These are phyloP conservation scores for Metarhizium humberi DNA, from an alignment of 2,329 filamentous ascomycete genomes.

Conservation along the genomic window DNA sequence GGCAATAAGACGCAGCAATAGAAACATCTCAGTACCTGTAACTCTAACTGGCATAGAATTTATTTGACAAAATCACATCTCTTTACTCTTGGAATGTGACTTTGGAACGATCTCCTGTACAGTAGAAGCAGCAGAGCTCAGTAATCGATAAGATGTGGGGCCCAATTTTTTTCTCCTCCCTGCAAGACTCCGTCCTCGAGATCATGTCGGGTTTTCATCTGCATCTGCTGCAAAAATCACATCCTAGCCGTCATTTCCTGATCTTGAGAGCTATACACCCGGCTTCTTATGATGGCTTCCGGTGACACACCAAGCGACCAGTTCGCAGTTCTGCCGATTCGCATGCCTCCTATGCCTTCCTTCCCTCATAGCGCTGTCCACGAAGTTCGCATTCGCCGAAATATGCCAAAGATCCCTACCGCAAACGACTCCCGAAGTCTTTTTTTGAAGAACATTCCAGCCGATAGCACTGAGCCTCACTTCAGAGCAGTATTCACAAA, in stretches of 20 bases:
- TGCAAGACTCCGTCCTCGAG: neutral
- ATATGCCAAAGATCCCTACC: slow-evolving; percentile 70
- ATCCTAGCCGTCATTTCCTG: neutral
- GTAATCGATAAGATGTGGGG: slow-evolving; percentile 4
- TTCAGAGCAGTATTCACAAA: slow-evolving; percentile 66
- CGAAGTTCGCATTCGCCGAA: slow-evolving; percentile 78
- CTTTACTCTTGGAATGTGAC: no score
- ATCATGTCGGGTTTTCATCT: no score
- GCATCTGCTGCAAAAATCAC: neutral
- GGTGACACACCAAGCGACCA: slow-evolving; percentile 31
- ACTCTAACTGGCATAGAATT: no score
- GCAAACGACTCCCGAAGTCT: slow-evolving; percentile 68
- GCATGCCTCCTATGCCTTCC: slow-evolving; percentile 53
- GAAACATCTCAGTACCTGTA: no score
- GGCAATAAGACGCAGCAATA: no score
- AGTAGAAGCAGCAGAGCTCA: no score
- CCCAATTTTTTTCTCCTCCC: neutral
- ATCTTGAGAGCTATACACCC: neutral
- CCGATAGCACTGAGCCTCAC: slow-evolving; percentile 70
- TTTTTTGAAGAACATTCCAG: slow-evolving; percentile 83
- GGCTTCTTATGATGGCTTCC: slow-evolving; percentile 16
- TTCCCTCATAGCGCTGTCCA: slow-evolving; percentile 58
- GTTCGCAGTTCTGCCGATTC: slow-evolving; percentile 61
- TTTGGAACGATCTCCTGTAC: no score
- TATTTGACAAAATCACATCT: no score